Evolutionary conservation across 2,329 filamentous ascomycete species (phyloP).

Genomic region (Gnomoniopsis smithogilvyi): DNA sequence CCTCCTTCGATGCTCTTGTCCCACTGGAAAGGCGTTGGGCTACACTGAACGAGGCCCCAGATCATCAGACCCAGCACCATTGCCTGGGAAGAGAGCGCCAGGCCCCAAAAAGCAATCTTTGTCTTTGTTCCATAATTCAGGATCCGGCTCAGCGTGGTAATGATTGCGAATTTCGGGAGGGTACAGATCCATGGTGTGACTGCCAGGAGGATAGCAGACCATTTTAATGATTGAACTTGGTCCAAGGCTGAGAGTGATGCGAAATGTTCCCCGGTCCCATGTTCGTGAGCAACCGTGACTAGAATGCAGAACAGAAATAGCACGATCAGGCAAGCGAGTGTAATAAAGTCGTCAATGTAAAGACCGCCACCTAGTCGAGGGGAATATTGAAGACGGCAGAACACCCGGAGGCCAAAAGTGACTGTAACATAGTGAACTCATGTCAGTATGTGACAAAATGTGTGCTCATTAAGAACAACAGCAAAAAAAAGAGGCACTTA

Average conservation of each 20-base stretch:
- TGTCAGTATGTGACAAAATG: no score
- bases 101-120: slow-evolving; percentile 27
- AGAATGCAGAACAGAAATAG: slow-evolving; percentile 28
- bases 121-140: slow-evolving; percentile 28
- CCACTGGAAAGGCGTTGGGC: slow-evolving; percentile 25
- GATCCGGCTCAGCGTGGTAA: slow-evolving; percentile 30
- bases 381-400: slow-evolving; percentile 23
- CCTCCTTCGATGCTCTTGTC: slow-evolving; percentile 24
- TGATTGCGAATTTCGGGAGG: slow-evolving; percentile 31
- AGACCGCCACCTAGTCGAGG: slow-evolving; percentile 20
- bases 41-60: slow-evolving; percentile 30
- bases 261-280: slow-evolving; percentile 27
- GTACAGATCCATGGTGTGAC: slow-evolving; percentile 32
- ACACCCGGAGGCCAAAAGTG: slow-evolving; percentile 25
- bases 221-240: slow-evolving; percentile 24
- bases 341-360: slow-evolving; percentile 30
- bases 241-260: slow-evolving; percentile 15
- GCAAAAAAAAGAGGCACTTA: no score
- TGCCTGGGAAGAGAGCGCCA: slow-evolving; percentile 29
- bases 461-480: no score
- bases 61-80: slow-evolving; percentile 27
- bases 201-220: slow-evolving; percentile 28
- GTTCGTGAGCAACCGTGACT: slow-evolving; percentile 24
- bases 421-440: slow-evolving; percentile 11
- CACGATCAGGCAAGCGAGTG: slow-evolving; percentile 26